Percentiles rank a stretch among this genome's conserved stretches.
These are phyloP conservation scores for Lactarius tabidus DNA, from an alignment of 768 basidiomycete genomes.

Conservation along the genomic window DNA sequence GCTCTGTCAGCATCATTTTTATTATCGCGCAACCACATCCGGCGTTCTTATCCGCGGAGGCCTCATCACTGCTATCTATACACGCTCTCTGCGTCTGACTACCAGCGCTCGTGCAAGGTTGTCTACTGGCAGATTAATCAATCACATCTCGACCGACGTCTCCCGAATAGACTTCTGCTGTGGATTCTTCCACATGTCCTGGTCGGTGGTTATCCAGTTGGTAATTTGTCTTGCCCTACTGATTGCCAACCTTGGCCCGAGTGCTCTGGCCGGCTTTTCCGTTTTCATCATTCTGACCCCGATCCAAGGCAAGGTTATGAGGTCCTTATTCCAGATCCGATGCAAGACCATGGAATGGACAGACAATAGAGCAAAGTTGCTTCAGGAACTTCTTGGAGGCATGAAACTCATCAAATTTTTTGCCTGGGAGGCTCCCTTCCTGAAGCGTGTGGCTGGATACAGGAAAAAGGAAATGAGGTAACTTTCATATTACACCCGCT, in stretches of 20 bases:
- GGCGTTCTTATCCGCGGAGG: slow-evolving; percentile 83
- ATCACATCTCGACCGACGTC: slow-evolving; percentile 90
- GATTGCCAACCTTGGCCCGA: slow-evolving; percentile 63
- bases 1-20: slow-evolving; percentile 74
- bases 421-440: slow-evolving; percentile 81
- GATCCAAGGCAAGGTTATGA: slow-evolving; percentile 69
- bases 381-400: slow-evolving; percentile 85
- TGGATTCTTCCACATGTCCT: slow-evolving; percentile 76
- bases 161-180: slow-evolving; percentile 88
- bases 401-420: slow-evolving; percentile 95
- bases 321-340: slow-evolving; percentile 61
- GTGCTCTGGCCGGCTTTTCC: slow-evolving; percentile 51
- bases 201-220: slow-evolving; percentile 76
- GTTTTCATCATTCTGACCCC: slow-evolving; percentile 71
- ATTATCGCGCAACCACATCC: slow-evolving; percentile 66
- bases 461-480: slow-evolving; percentile 65
- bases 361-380: slow-evolving; percentile 82
- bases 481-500: slow-evolving; percentile 3
- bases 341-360: slow-evolving; percentile 82
- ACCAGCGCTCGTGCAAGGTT: slow-evolving; percentile 74
- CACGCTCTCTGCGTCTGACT: slow-evolving; percentile 69
- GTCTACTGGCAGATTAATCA: slow-evolving; percentile 86
- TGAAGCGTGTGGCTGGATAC: slow-evolving; percentile 66
- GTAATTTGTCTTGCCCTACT: slow-evolving; percentile 74
- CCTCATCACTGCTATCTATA: slow-evolving; percentile 83